phyloP scores from a whole-genome alignment of 352 stramenopile species.

The Globisporangium alternatum region DNA sequence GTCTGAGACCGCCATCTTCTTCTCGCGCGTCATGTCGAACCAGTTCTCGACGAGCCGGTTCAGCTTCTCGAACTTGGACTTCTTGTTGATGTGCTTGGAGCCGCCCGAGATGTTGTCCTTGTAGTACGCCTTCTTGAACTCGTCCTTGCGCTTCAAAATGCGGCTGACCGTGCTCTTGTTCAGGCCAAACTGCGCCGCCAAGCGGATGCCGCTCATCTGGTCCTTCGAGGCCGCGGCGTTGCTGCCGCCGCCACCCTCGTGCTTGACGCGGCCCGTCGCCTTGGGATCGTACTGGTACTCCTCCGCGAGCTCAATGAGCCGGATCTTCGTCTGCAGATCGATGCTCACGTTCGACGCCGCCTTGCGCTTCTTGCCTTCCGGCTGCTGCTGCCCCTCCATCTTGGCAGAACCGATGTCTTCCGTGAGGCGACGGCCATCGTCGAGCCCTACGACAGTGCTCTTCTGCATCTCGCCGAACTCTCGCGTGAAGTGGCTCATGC shows the following conservation, averaged over 20 bases:
- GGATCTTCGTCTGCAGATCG: constrained; percentile 83
- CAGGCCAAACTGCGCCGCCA: constrained; percentile 71
- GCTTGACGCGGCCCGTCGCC: constrained; percentile 35
- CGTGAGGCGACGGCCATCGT: constrained; percentile 38
- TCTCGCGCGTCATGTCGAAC: constrained; percentile 78
- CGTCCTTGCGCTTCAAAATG: constrained; percentile 84
- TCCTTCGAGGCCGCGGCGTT: constrained; percentile 26
- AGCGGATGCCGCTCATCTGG: constrained; percentile 67
- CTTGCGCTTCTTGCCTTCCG: constrained; percentile 51
- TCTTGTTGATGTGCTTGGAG: constrained; percentile 88
- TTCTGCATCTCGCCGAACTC: constrained; percentile 55
- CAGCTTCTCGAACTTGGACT: constrained; percentile 84
- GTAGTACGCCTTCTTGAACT: constrained; percentile 87
- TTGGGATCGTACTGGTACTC: constrained; percentile 82
- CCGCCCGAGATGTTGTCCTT: constrained; percentile 82
- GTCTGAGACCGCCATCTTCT: constrained; percentile 65
- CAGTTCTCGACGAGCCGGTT: constrained; percentile 80
- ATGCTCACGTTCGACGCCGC: constrained; percentile 60
- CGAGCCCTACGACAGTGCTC: constrained; percentile 23
- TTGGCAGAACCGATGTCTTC: constrained; percentile 16
- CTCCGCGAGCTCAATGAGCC: constrained; percentile 76
- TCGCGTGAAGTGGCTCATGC: constrained; percentile 15
- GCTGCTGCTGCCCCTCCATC: constrained; percentile 30
- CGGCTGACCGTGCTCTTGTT: constrained; percentile 84
- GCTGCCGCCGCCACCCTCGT: constrained; percentile 18